phyloP scores from a whole-genome alignment of 2,329 filamentous ascomycete genomes.

The Colletotrichum sp. region DNA sequence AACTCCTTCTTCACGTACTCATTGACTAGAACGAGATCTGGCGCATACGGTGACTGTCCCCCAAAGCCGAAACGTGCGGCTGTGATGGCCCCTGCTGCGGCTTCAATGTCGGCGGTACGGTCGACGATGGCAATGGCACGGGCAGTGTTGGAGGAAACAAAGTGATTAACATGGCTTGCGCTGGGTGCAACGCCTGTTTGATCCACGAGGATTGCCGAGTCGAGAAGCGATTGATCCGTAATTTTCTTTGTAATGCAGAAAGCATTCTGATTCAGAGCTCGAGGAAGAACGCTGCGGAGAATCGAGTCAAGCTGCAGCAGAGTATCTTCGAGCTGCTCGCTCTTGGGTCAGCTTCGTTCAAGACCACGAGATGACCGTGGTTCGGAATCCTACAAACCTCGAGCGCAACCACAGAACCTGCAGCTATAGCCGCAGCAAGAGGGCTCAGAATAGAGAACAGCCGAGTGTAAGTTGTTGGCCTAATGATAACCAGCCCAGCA shows the following conservation, averaged over 20 bases:
- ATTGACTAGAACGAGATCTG: conserved; percentile 69
- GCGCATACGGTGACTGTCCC: conserved; percentile 64
- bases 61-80: conserved; percentile 59
- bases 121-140: conserved; percentile 63
- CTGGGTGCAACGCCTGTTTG: not conserved
- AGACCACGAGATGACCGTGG: not conserved
- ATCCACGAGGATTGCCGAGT: conserved; percentile 7
- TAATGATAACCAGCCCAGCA: conserved; percentile 27
- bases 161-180: not conserved
- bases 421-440: conserved; percentile 29
- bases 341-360: not conserved
- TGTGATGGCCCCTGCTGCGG: conserved; percentile 58
- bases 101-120: conserved; percentile 58
- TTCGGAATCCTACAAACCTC: conserved; percentile 20
- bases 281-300: conserved; percentile 3
- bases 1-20: conserved; percentile 64
- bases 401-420: conserved; percentile 32
- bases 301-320: conserved; percentile 5
- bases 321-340: conserved; percentile 8
- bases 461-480: conserved; percentile 26
- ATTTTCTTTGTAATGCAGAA: conserved; percentile 15
- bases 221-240: not conserved
- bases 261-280: conserved; percentile 6
- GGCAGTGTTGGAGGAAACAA: conserved; percentile 19
- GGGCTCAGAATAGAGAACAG: conserved; percentile 30